Conservation (phyloP, 2,329 filamentous ascomycete species). For the Coniella vitis region DNA sequence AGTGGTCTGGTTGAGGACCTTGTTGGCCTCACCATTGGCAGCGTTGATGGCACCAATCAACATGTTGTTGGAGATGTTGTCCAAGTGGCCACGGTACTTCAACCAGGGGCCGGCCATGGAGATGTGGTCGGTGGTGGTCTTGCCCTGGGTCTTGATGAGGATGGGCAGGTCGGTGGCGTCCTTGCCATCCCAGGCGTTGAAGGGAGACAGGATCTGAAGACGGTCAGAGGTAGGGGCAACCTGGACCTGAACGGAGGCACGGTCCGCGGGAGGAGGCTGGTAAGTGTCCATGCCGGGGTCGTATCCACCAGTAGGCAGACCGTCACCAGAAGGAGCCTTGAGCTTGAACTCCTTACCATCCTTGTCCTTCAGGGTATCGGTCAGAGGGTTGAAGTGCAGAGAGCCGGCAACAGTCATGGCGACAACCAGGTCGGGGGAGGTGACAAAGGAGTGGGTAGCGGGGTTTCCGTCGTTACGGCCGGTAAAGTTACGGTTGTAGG, state of each 20-base stretch:
- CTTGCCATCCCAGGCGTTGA: conserved; percentile 86
- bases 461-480: conserved; percentile 68
- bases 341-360: conserved; percentile 95
- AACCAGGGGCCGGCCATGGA: conserved; percentile 96
- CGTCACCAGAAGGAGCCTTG: conserved; percentile 68
- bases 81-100: conserved; percentile 97
- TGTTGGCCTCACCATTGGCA: conserved; percentile 95
- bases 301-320: conserved; percentile 75
- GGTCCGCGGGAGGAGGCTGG: conserved; percentile 85
- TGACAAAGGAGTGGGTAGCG: conserved; percentile 41
- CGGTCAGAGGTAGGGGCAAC: conserved; percentile 88
- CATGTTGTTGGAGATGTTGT: conserved; percentile 99
- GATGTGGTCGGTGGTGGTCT: conserved; percentile 96
- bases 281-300: conserved; percentile 88
- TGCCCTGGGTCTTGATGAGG: conserved; percentile 92
- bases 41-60: conserved; percentile 95
- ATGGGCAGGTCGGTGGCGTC: conserved; percentile 80
- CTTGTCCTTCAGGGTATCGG: conserved; percentile 86
- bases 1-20: conserved; percentile 84
- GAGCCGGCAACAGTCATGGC: conserved; percentile 33
- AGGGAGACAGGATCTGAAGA: conserved; percentile 85
- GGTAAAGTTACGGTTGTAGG: conserved; percentile 99
- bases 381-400: conserved; percentile 85
- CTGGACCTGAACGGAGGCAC: conserved; percentile 63
- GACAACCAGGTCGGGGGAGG: conserved; percentile 39